Percentiles rank a stretch among this genome's conserved stretches.
phyloP scores from a whole-genome alignment of 2,329 filamentous ascomycete genomes.

The Lecanicillium sp. region DNA sequence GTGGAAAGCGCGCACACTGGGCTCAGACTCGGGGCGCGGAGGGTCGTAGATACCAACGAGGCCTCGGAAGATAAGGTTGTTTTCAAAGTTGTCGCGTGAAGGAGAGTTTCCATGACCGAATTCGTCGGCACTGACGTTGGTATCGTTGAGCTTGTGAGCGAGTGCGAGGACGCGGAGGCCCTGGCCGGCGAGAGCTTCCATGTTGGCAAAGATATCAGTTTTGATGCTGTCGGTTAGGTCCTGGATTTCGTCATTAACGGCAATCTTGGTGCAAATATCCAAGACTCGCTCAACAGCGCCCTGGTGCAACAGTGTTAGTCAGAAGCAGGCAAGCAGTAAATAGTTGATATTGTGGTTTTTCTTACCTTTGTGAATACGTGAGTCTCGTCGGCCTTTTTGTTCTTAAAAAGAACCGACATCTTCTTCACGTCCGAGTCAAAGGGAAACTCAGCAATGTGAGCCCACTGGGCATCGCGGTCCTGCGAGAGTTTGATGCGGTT shows the following conservation, averaged over 20 bases:
- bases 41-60: conserved; percentile 62
- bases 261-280: conserved; percentile 45
- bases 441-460: conserved; percentile 41
- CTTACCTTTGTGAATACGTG: conserved; percentile 42
- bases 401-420: conserved; percentile 47
- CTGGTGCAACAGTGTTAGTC: neutral
- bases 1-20: conserved; percentile 45
- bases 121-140: conserved; percentile 19
- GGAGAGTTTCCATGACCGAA: conserved; percentile 13
- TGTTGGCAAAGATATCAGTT: conserved; percentile 51
- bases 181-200: conserved; percentile 55
- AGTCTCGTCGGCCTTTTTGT: conserved; percentile 18
- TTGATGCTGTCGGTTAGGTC: conserved; percentile 26
- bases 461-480: conserved; percentile 20
- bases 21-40: conserved; percentile 52
- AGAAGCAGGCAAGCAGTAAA: neutral
- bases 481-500: conserved; percentile 23
- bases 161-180: conserved; percentile 60
- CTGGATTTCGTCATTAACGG: conserved; percentile 27
- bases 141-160: conserved; percentile 27
- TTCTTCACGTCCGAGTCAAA: conserved; percentile 52
- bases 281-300: conserved; percentile 60
- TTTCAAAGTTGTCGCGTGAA: conserved; percentile 30
- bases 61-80: conserved; percentile 52
- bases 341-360: no score